Evolutionary conservation across 2,329 filamentous ascomycete species (phyloP).

Genomic region (Neocatenulostroma microsporum): DNA sequence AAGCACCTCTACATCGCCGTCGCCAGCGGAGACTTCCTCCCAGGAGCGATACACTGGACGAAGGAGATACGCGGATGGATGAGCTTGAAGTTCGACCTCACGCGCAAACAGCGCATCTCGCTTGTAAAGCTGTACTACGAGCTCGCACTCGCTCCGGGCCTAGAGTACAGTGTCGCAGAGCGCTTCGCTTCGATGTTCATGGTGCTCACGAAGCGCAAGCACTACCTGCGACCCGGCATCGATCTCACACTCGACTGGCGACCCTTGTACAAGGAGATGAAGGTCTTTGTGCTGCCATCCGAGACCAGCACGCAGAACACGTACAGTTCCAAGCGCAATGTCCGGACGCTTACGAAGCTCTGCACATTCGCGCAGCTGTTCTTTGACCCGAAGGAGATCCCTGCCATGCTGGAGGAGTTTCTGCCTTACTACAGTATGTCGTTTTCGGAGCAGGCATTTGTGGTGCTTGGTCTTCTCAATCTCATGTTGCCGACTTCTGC

Average conservation of each 20-base stretch:
- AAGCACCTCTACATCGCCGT: slow-evolving; percentile 90
- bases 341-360: slow-evolving; percentile 74
- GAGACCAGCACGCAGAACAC: slow-evolving; percentile 63
- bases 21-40: slow-evolving; percentile 85
- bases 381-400: slow-evolving; percentile 81
- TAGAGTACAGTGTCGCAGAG: slow-evolving; percentile 74
- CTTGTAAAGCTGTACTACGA: slow-evolving; percentile 92
- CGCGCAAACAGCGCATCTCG: slow-evolving; percentile 70
- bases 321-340: slow-evolving; percentile 51
- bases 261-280: slow-evolving; percentile 86
- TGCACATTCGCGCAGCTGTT: slow-evolving; percentile 86
- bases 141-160: slow-evolving; percentile 78
- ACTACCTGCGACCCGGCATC: slow-evolving; percentile 83
- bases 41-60: slow-evolving; percentile 93
- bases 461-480: slow-evolving; percentile 82
- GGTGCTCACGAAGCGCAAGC: slow-evolving; percentile 92
- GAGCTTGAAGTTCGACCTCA: slow-evolving; percentile 93
- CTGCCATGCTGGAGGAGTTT: slow-evolving; percentile 54
- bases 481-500: slow-evolving; percentile 79
- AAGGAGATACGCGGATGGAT: slow-evolving; percentile 93
- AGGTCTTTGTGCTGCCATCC: slow-evolving; percentile 76
- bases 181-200: slow-evolving; percentile 96
- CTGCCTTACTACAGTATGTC: slow-evolving; percentile 74
- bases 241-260: slow-evolving; percentile 91
- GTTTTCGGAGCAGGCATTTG: slow-evolving; percentile 83